Base-by-base conservation (phyloP, 768 basidiomycete species). In the Galerina marginata region DNA sequence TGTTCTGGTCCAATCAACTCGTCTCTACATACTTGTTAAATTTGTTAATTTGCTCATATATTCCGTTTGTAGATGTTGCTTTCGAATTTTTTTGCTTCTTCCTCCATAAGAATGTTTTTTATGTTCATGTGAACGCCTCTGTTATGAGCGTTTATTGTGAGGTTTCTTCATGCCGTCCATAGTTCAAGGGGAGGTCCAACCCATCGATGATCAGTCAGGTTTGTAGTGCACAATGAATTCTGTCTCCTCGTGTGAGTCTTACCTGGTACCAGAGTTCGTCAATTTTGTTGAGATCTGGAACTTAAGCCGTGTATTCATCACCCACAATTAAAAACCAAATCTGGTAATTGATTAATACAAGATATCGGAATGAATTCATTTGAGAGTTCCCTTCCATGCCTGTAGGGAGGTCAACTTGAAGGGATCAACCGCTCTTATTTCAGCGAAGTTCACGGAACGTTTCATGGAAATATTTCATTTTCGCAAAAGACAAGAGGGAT, bases 161-260 rank as follows among this genome's bases (percentile, higher is more conserved):
- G 42, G n/a, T 26, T 20, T 14, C 38, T 23, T n/a, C 26, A n/a
- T 15, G 16, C 50, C n/a, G 38, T 16, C 37, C 10, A 16, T 10
- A 14, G 38, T 53, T 42, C 16, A 37, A 33, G 50, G 9, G 2
- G 39, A 16, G 15, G 37, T 53, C 23, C 14, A 52, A 52, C 23
- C 12, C 42, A 53, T 42, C 51, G 39, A 29, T 25, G 29, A 53
- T 53, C 51, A 40, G 51, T 53, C 51, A 53, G 42, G 38, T 20
- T 42, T 25, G 12, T 52, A 52, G 15, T 53, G 25, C 51, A 40
- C 42, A 40, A 42, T 26, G 51, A 52, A 52, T 38, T 36, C 25
- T 15, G 16, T 23, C 26, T 9, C 39, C 51, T 42, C 23, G 51
- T 53, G 51, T 40, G 38, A 53, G 51, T 14, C 51, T 53, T 53